A percentile compares a stretch with the other conserved stretches of the same genome.
These are phyloP conservation scores for Saccharomyces hybrid DNA, from an alignment of 1,139 yeast genomes.

Conservation along the genomic window DNA sequence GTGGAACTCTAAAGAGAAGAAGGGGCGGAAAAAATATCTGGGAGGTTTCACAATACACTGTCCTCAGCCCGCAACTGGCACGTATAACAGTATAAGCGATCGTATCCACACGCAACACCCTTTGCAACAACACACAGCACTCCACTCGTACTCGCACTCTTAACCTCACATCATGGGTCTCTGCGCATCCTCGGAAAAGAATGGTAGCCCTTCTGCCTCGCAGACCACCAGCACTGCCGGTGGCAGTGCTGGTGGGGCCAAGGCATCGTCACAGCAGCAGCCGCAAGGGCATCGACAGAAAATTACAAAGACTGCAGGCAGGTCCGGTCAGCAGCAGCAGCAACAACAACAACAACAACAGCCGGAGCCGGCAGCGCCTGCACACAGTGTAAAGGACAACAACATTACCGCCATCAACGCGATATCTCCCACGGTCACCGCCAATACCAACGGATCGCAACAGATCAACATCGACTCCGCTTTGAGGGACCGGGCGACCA, in stretches of 20 bases:
- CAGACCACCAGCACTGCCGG: not conserved
- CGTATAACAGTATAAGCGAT: not conserved
- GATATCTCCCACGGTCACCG: not conserved
- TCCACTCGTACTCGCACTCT: not conserved
- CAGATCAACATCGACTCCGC: conserved; percentile 4
- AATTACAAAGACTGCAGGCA: too few relatives aligned
- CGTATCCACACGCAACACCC: not conserved
- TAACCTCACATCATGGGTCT: not conserved
- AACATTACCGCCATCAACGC: conserved; percentile 5
- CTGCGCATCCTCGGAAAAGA: conserved; percentile 1
- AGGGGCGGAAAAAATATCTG: not conserved
- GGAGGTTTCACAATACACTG: not conserved
- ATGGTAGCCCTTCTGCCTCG: not conserved
- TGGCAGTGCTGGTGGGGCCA: not conserved
- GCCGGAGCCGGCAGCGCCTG: not conserved
- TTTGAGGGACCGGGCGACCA: not conserved
- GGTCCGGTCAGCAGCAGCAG: too few relatives aligned
- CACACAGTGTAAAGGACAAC: conserved; percentile 3
- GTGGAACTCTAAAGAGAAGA: not conserved
- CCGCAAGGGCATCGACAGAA: too few relatives aligned
- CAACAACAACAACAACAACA: not conserved
- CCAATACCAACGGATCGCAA: conserved; percentile 6
- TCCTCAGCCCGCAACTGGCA: not conserved
- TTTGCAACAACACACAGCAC: not conserved
- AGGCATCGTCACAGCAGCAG: not conserved